Evolutionary conservation across 1,284 basidiomycete species (phyloP), one percentile per base, ranked within the genome.

Genomic region (Sporisorium scitamineum): DNA sequence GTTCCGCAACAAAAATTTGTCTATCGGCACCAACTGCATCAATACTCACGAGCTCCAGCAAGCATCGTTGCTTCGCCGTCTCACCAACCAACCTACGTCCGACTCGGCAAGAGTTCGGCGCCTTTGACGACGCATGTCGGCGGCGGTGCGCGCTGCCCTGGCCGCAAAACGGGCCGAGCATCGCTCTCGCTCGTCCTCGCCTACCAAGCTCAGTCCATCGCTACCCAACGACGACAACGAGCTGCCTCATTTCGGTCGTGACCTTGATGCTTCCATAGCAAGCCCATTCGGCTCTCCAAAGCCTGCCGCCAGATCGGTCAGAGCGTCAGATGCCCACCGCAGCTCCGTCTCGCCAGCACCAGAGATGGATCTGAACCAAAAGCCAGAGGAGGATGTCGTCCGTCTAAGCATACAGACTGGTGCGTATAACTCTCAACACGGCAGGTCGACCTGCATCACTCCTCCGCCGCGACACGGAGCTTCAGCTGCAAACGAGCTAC

Each of bases 131-230:
- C 63, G 69, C 45, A 81, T 81, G 79, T 81, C 79, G 41, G 79
- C 69, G 44, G 75, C 76, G 37, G 71, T 81, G 34, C 70, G 71
- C 29, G 79, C 79, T 67, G 79, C 79, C 34, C 56, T 80, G 52
- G 73, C 77, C 51, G 79, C 69, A 8, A 70, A 70, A 62, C 34
- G 76, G 54, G 76, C 76, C 41, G 75, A 65, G 45, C 61, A 59
- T 39, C 67, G 78, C 44, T 69, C 70, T 10, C 63, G 65, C 50
- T 73, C 73, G 27, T 10, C 39, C 20, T 76, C 76, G 13, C 67
- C 75, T 34, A 60, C 75, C 61, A 72, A 79, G 34, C 54, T 54
- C 13, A 60, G 44, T 37, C 34, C 47, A 22, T 14, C 54, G 2
- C 52, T 57, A 18, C 59, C 61, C 9, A 52, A 53, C 44, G 66